Evolutionary conservation across 2,329 filamentous ascomycete species (phyloP).

Genomic region (Fonsecaea erecta): DNA sequence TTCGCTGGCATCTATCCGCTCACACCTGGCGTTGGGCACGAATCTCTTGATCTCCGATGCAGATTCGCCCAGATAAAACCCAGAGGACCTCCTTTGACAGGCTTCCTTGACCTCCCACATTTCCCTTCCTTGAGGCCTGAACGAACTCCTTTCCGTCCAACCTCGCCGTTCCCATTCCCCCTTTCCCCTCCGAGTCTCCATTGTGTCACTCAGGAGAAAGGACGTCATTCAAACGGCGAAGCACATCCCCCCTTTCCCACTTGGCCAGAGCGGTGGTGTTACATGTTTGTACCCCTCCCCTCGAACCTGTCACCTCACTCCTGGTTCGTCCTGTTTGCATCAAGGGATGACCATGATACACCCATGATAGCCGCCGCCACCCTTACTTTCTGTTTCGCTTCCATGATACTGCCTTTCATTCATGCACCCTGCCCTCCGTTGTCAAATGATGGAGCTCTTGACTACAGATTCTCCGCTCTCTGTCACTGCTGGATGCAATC

Average conservation of each 20-base stretch:
- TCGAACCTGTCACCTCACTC: constrained; percentile 31
- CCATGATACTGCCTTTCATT: constrained; percentile 17
- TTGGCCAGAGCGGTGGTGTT: constrained; percentile 19
- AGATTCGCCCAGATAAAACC: constrained; percentile 27
- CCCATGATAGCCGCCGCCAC: constrained; percentile 9
- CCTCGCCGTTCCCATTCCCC: constrained; percentile 17
- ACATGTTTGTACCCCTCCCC: constrained; percentile 29
- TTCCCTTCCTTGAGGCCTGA: constrained; percentile 6
- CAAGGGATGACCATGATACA: constrained; percentile 24
- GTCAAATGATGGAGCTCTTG: constrained; percentile 25
- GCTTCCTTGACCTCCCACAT: constrained; percentile 7
- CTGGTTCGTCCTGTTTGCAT: constrained; percentile 18
- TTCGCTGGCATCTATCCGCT: constrained; percentile 24
- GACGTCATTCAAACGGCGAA: constrained; percentile 16
- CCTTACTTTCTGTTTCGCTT: constrained; percentile 7
- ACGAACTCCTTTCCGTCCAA: constrained; percentile 13
- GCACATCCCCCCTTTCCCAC: constrained; percentile 5
- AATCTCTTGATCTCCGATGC: constrained; percentile 9
- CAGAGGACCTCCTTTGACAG: constrained; percentile 18
- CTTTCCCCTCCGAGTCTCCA: constrained; percentile 10
- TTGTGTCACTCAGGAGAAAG: constrained; percentile 27
- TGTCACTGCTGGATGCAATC: constrained; percentile 22
- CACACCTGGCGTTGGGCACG: constrained; percentile 27
- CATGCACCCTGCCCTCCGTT: constrained; percentile 5
- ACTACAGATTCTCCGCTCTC: constrained; percentile 11